These are phyloP conservation scores for Sporothrix brunneoviolacea DNA, from an alignment of 2,329 filamentous ascomycete species.

Conservation along the genomic window DNA sequence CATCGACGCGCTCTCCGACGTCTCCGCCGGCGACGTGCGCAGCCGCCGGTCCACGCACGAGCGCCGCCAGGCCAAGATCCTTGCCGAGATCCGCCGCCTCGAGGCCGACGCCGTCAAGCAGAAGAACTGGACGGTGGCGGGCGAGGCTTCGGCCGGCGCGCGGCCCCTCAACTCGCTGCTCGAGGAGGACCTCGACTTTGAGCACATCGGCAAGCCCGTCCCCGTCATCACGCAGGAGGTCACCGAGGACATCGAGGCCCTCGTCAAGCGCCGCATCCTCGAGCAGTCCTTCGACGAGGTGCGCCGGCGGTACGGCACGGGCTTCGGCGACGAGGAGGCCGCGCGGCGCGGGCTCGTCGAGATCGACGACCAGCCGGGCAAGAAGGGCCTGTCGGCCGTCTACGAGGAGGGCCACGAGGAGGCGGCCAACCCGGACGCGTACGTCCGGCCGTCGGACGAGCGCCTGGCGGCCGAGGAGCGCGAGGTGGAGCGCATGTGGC, in stretches of 20 bases:
- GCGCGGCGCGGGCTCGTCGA: conserved; percentile 67
- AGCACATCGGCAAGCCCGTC: conserved; percentile 88
- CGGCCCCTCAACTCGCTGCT: conserved; percentile 86
- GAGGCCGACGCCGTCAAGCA: conserved; percentile 86
- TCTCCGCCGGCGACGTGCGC: conserved; percentile 60
- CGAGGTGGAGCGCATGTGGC: conserved; percentile 80
- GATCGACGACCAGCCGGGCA: conserved; percentile 80
- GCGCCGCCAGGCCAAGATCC: conserved; percentile 74
- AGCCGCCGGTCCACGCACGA: conserved; percentile 80
- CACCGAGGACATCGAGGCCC: conserved; percentile 82
- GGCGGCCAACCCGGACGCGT: conserved; percentile 67
- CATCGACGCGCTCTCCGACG: conserved; percentile 53
- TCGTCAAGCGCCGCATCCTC: conserved; percentile 90
- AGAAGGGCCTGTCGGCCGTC: conserved; percentile 80
- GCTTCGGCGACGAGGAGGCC: conserved; percentile 43
- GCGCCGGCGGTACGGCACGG: conserved; percentile 63
- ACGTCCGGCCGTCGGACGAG: conserved; percentile 74
- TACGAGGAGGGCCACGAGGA: conserved; percentile 91
- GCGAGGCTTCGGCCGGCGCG: conserved; percentile 77
- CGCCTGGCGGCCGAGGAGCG: conserved; percentile 75
- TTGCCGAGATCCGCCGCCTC: conserved; percentile 83
- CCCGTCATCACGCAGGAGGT: conserved; percentile 89
- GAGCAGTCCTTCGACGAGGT: conserved; percentile 91
- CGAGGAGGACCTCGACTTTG: conserved; percentile 92
- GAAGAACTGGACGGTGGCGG: conserved; percentile 81